phyloP scores from a whole-genome alignment of 176 grass and related monocot genomes.

The Elymus sibiricus region DNA sequence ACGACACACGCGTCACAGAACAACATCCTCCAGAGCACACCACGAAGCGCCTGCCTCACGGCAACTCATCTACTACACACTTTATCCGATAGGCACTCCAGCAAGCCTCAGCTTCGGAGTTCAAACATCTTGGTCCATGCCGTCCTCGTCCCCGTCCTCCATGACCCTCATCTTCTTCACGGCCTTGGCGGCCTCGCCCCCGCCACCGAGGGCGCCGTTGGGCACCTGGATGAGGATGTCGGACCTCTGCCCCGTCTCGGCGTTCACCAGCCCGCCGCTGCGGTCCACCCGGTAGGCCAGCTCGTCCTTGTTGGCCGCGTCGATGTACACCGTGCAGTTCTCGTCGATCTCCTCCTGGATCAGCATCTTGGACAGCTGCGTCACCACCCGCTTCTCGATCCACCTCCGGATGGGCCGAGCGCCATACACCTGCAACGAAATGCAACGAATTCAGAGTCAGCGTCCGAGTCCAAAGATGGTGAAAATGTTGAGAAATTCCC shows the following conservation, averaged over 20 bases:
- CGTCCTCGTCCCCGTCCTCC: slow-evolving; percentile 40
- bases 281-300: slow-evolving; percentile 58
- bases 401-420: slow-evolving; percentile 82
- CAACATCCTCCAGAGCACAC: no score
- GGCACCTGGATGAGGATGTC: slow-evolving; percentile 83
- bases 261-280: slow-evolving; percentile 72
- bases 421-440: slow-evolving; percentile 42
- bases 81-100: background rate
- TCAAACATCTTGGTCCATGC: slow-evolving; percentile 43
- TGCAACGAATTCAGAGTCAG: no score
- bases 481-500: no score
- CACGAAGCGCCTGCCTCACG: background rate
- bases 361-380: slow-evolving; percentile 82
- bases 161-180: slow-evolving; percentile 69
- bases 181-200: slow-evolving; percentile 17
- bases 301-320: slow-evolving; percentile 54
- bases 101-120: background rate
- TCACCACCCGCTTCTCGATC: slow-evolving; percentile 87
- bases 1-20: no score
- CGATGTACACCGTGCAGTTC: slow-evolving; percentile 72
- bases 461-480: no score
- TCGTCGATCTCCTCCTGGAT: slow-evolving; percentile 89
- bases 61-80: background rate
- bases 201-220: slow-evolving; percentile 12
- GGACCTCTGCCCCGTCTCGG: slow-evolving; percentile 55